Percentiles rank a stretch among this genome's conserved stretches.
Conservation (phyloP, 2,329 filamentous ascomycete genomes). For the Ophiostoma fasciatum region DNA sequence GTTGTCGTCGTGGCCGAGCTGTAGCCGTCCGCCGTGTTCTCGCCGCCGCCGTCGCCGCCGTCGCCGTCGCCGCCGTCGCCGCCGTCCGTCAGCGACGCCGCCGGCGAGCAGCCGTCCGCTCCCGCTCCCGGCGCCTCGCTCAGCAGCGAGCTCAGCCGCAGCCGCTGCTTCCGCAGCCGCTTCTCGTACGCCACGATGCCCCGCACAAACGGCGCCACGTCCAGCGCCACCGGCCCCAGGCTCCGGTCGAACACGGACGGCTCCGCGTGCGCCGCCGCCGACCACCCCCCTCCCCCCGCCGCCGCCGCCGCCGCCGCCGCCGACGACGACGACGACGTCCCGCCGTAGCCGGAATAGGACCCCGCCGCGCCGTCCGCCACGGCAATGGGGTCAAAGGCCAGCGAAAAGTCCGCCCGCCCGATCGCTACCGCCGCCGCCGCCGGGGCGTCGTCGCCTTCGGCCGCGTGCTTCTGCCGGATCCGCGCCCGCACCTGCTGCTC, state of each 20-base stretch:
- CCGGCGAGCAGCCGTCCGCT: neutral
- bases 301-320: conserved; percentile 18
- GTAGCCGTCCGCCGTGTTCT: neutral
- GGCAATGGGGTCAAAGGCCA: conserved; percentile 48
- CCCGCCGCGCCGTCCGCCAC: conserved; percentile 24
- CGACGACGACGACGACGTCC: conserved; percentile 14
- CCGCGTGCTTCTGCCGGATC: conserved; percentile 26
- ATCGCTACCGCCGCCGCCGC: conserved; percentile 17
- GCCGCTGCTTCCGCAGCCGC: conserved; percentile 50
- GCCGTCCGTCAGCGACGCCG: conserved; percentile 10
- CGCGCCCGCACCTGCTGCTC: conserved; percentile 20
- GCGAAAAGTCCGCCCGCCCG: conserved; percentile 35
- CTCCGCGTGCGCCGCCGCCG: conserved; percentile 32
- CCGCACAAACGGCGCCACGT: conserved; percentile 84
- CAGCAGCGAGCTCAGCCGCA: conserved; percentile 38
- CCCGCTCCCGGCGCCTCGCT: conserved; percentile 22
- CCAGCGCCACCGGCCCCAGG: conserved; percentile 48
- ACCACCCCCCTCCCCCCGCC: conserved; percentile 15
- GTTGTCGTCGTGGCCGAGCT: neutral
- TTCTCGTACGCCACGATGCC: conserved; percentile 67
- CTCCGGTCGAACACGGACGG: conserved; percentile 67
- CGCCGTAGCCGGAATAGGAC: neutral
- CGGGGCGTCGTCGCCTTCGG: conserved; percentile 18
- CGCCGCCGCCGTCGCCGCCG: neutral
- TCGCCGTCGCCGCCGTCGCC: neutral